Evolutionary conservation across 495 filamentous ascomycete species (phyloP).

Genomic region (Annulohypoxylon moriforme): DNA sequence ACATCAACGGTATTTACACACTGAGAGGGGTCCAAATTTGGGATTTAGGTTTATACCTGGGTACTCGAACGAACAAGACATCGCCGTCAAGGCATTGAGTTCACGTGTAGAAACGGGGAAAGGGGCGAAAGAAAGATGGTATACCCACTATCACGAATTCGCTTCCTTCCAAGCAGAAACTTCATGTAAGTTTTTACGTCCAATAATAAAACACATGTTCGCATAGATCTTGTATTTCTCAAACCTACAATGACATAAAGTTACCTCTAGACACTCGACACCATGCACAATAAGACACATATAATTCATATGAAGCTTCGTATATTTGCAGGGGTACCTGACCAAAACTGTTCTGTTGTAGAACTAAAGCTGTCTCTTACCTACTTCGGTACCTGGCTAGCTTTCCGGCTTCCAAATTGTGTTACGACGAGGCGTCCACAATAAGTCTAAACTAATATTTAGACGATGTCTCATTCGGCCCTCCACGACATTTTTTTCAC

Average conservation of each 20-base stretch:
- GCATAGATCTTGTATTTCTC: neutral
- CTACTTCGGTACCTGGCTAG: neutral
- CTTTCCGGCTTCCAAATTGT: conserved; percentile 12
- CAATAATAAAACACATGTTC: neutral
- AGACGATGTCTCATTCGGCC: conserved; percentile 17
- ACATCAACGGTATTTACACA: neutral
- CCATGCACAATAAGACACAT: neutral
- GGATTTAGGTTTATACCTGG: conserved; percentile 19
- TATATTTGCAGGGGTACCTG: conserved; percentile 27
- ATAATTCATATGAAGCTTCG: conserved; percentile 11
- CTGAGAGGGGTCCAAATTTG: conserved; percentile 2
- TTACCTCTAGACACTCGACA: neutral
- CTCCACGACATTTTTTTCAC: conserved; percentile 16
- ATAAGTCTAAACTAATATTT: conserved; percentile 22
- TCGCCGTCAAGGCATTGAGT: conserved; percentile 2
- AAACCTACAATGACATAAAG: neutral
- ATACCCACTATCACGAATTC: neutral
- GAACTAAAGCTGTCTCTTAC: conserved; percentile 12
- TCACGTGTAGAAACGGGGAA: neutral
- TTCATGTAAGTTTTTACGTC: neutral
- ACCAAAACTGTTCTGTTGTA: conserved; percentile 8
- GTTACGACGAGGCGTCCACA: neutral
- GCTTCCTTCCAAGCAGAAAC: neutral
- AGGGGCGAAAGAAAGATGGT: neutral
- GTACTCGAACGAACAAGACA: neutral